phyloP scores from a whole-genome alignment of 495 filamentous ascomycete species.

The Trichoderma virens region DNA sequence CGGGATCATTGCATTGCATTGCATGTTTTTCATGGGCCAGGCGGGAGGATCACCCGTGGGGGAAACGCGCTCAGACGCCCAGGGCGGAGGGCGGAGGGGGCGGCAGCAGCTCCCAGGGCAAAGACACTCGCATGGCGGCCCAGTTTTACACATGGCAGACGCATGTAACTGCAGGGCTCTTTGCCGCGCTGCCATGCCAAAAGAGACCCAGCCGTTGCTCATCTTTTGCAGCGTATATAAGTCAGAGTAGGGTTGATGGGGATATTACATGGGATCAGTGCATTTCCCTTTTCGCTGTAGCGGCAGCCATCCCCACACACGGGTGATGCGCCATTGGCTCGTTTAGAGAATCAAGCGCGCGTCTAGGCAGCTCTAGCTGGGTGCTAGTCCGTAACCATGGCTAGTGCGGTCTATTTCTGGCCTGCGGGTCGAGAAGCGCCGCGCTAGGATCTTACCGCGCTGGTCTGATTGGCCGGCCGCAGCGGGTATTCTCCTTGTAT shows the following conservation, averaged over 20 bases:
- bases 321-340: not conserved
- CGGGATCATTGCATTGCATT: conserved; percentile 9
- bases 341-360: not conserved
- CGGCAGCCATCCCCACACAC: not conserved
- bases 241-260: not conserved
- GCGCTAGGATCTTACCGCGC: conserved; percentile 8
- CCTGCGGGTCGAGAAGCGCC: not conserved
- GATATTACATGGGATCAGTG: too few relatives aligned
- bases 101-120: not conserved
- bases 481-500: not conserved
- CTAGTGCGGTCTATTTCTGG: not conserved
- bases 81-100: not conserved
- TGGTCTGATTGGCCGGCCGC: conserved; percentile 5
- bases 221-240: not conserved
- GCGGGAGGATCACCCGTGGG: not conserved
- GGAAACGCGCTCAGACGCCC: not conserved
- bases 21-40: not conserved
- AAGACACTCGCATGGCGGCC: not conserved
- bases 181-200: not conserved
- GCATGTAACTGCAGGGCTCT: not conserved
- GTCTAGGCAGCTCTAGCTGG: not conserved
- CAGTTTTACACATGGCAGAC: not conserved
- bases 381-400: not conserved
- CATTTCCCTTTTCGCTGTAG: not conserved
- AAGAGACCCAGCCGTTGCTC: not conserved